Conservation (phyloP, 2,329 filamentous ascomycete species). For the Paracoccidioides brasiliensis region DNA sequence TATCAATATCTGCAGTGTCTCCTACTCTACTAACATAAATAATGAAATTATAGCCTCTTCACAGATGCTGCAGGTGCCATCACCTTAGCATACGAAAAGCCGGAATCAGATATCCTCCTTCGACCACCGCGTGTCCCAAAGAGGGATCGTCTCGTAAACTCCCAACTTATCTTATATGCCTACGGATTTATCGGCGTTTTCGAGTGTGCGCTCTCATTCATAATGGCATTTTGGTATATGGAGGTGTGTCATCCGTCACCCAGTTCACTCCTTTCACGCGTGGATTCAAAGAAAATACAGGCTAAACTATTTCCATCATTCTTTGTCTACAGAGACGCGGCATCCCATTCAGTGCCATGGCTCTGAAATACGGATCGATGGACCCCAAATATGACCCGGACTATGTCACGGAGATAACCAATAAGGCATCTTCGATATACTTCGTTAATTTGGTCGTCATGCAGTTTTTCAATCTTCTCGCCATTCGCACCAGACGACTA, state of each 20-base stretch:
- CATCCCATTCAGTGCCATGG: constrained; percentile 50
- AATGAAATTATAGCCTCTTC: constrained; percentile 39
- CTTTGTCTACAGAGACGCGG: constrained; percentile 35
- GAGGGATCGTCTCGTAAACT: constrained; percentile 60
- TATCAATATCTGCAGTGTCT: neutral
- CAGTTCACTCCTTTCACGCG: constrained; percentile 22
- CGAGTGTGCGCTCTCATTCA: constrained; percentile 47
- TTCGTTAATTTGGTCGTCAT: constrained; percentile 72
- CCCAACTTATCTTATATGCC: constrained; percentile 57
- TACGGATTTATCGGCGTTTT: constrained; percentile 59
- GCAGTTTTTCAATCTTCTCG: constrained; percentile 58
- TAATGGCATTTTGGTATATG: constrained; percentile 56
- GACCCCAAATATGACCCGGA: constrained; percentile 41
- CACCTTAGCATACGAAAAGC: constrained; percentile 60
- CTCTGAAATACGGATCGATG: constrained; percentile 52
- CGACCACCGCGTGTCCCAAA: constrained; percentile 55
- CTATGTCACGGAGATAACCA: constrained; percentile 43
- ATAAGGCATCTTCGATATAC: constrained; percentile 59
- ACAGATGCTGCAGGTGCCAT: constrained; percentile 65
- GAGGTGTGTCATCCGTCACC: constrained; percentile 3
- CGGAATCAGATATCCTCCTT: constrained; percentile 61
- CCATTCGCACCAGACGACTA: constrained; percentile 51
- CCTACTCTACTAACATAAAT: constrained; percentile 10
- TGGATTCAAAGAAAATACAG: constrained; percentile 10
- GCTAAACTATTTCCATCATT: constrained; percentile 14